These are phyloP conservation scores for Mycena haematopus DNA, from an alignment of 768 basidiomycete genomes.

Conservation along the genomic window DNA sequence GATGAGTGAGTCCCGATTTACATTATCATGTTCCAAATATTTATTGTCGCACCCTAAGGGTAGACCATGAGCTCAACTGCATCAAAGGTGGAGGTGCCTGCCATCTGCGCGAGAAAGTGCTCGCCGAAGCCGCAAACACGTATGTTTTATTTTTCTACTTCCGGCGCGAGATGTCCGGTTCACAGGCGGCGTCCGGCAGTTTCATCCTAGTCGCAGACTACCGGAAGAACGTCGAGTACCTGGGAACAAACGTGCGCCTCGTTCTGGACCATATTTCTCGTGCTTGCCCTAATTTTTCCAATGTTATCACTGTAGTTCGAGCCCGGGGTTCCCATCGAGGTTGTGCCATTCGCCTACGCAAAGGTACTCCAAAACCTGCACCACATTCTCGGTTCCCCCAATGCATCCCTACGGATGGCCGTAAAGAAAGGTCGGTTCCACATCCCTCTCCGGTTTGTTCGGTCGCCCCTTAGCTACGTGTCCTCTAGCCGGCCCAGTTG, in stretches of 20 bases:
- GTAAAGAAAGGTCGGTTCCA: constrained; percentile 61
- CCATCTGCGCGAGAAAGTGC: constrained; percentile 95
- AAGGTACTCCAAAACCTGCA: constrained; percentile 80
- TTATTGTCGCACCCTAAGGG: constrained; percentile 52
- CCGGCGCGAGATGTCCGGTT: constrained; percentile 2
- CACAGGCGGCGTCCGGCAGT: constrained; percentile 41
- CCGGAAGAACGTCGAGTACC: constrained; percentile 85
- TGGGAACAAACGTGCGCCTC: constrained; percentile 80
- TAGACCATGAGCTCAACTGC: constrained; percentile 84
- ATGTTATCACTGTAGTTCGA: constrained; percentile 63
- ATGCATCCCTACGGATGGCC: constrained; percentile 90
- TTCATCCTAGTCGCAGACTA: constrained; percentile 95
- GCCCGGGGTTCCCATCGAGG: constrained; percentile 94
- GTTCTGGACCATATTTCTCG: background rate
- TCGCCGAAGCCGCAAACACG: constrained; percentile 94
- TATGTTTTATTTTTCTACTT: constrained; percentile 47
- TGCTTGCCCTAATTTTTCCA: background rate
- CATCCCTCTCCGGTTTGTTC: background rate
- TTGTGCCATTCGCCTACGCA: constrained; percentile 95
- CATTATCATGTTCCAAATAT: background rate
- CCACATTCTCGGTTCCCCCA: constrained; percentile 64
- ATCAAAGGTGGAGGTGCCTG: constrained; percentile 99
- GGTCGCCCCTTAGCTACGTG: background rate
- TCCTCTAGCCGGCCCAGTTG: constrained; percentile 87
- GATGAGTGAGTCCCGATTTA: constrained; percentile 73